phyloP scores from a whole-genome alignment of 1,284 basidiomycete genomes.

The Ceratobasidium sp. region DNA sequence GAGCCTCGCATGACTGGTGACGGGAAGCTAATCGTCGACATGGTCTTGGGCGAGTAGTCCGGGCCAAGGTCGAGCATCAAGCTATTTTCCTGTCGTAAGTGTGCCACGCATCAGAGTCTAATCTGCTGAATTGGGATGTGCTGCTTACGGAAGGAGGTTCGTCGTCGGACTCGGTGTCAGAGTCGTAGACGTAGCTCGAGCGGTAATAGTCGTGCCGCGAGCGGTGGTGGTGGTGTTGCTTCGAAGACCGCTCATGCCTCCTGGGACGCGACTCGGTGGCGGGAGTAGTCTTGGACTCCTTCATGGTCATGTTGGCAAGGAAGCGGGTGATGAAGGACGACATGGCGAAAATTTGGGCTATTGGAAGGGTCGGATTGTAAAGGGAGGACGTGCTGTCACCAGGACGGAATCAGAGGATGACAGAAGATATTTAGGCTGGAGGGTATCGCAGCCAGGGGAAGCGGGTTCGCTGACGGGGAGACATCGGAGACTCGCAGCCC shows the following conservation, averaged over 20 bases:
- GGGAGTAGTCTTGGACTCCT: constrained; percentile 28
- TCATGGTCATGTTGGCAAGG: constrained; percentile 41
- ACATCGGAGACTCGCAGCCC: constrained; percentile 28
- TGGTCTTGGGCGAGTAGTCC: constrained; percentile 43
- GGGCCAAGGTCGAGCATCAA: constrained; percentile 42
- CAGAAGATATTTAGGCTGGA: constrained; percentile 15
- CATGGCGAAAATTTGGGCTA: constrained; percentile 16
- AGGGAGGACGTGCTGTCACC: constrained; percentile 23
- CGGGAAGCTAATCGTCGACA: constrained; percentile 39
- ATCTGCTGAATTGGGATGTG: not conserved
- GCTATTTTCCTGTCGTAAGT: constrained; percentile 26
- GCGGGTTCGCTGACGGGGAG: constrained; percentile 39
- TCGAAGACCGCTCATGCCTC: constrained; percentile 34
- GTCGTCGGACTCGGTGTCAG: constrained; percentile 31
- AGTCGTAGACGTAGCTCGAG: constrained; percentile 41
- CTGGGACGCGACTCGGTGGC: constrained; percentile 30
- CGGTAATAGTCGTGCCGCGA: constrained; percentile 23
- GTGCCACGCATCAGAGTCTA: constrained; percentile 14
- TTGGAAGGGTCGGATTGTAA: constrained; percentile 1
- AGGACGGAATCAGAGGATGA: constrained; percentile 16
- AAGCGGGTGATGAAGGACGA: constrained; percentile 42
- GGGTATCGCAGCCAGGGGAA: constrained; percentile 40
- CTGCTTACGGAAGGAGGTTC: constrained; percentile 40
- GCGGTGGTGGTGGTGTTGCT: constrained; percentile 19
- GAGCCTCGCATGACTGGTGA: constrained; percentile 19